Percentiles rank a stretch among this genome's conserved stretches.
Evolutionary conservation across 495 filamentous ascomycete species (phyloP).

Genomic region (Hyphodiscus hymeniophilus): DNA sequence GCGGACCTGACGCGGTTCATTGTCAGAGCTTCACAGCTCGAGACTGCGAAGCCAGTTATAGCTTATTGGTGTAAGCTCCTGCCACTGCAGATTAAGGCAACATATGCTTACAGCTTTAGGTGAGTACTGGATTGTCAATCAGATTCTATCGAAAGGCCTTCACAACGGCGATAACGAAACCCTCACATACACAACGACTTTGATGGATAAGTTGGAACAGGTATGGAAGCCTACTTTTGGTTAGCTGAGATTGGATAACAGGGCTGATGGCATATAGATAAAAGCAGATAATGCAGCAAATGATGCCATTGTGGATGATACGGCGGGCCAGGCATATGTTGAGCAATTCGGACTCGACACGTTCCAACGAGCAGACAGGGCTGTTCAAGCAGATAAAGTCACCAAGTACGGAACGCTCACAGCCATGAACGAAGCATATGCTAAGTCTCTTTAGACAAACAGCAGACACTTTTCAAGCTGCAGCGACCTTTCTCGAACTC

Average conservation of each 20-base stretch:
- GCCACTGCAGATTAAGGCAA: neutral
- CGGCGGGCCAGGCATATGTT: slow-evolving; percentile 80
- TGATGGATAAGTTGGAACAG: slow-evolving; percentile 90
- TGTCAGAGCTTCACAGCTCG: slow-evolving; percentile 73
- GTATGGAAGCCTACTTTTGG: slow-evolving; percentile 39
- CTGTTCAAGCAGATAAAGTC: slow-evolving; percentile 74
- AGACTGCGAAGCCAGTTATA: slow-evolving; percentile 73
- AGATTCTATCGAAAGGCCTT: slow-evolving; percentile 72
- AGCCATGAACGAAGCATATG: neutral
- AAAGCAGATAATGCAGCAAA: slow-evolving; percentile 49
- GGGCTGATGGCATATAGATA: slow-evolving; percentile 36
- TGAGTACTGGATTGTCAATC: slow-evolving; percentile 87
- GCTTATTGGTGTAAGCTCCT: slow-evolving; percentile 86
- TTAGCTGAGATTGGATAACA: too few relatives aligned
- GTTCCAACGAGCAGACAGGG: slow-evolving; percentile 72
- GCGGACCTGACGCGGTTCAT: slow-evolving; percentile 76
- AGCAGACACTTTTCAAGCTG: slow-evolving; percentile 84
- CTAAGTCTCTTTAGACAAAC: slow-evolving; percentile 58
- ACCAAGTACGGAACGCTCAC: slow-evolving; percentile 51
- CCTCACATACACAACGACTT: slow-evolving; percentile 63
- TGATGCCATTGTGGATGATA: slow-evolving; percentile 74
- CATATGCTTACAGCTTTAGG: slow-evolving; percentile 39
- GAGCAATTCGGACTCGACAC: slow-evolving; percentile 90
- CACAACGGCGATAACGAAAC: slow-evolving; percentile 70
- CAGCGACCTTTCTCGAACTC: slow-evolving; percentile 84